Evolutionary conservation across 1,284 basidiomycete genomes (phyloP), one percentile per base, ranked within the genome.

Genomic region (Mrakiaceae sp.): DNA sequence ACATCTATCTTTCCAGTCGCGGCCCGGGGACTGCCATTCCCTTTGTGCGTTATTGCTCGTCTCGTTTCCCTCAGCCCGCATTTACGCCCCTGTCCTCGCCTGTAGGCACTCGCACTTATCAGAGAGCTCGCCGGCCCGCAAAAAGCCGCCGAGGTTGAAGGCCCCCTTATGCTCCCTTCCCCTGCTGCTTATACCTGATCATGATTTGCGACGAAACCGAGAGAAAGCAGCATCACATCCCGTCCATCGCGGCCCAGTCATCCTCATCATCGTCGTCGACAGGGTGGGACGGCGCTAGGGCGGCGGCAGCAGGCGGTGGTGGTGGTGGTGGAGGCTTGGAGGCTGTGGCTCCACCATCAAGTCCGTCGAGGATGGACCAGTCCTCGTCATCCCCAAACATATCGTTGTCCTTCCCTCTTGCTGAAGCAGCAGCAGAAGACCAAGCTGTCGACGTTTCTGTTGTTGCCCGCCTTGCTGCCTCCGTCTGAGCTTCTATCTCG

Each of bases 331-430:
- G 43, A 16, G 14, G 14, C 40, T 6, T 5, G 4, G 58, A 49
- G 5, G 46, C 11, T 2, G 48, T 12, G 47, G 5, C 48, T 59
- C 16, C 10, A 14, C 58, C 12, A 39, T 50, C 55, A 50, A 50
- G n/a, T 16, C 43, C 53, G 42, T 64, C 64, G 6, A 64, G 27
- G 11, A 56, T 52, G 2, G 64, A 47, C 64, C 64, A 64, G 49
- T 64, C 64, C 27, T 60, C 51, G n/a, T 60, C 63, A n/a, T 58
- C 57, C 14, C 48, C 62, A 11, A 16, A 93, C 16, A 50, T 57
- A 4, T 64, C 46, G 43, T 58, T 57, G 5, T 11, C 49, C 40
- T 9, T 47, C 43, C 57, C 27, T 54, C 46, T 7, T n/a, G n/a
- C 10, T n/a, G 9, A 10, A 11, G 14, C 11, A 43, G 47, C 11